These are phyloP conservation scores for Mortierella sp. DNA, from an alignment of 371 early-diverging fungal species.

Conservation along the genomic window DNA sequence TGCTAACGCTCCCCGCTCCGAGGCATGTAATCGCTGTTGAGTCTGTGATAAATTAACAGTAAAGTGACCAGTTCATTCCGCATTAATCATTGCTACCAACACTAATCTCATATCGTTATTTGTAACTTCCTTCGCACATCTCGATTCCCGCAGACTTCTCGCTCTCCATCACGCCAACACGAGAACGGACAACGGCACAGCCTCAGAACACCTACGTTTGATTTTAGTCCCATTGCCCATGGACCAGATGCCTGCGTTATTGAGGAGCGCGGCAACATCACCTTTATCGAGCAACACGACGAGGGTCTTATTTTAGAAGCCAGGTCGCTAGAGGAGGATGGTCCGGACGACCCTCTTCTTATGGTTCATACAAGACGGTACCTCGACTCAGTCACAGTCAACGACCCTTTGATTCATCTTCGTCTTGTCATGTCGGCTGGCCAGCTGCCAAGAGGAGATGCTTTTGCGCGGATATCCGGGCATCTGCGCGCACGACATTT, in stretches of 20 bases:
- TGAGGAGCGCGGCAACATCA: slow-evolving; percentile 3
- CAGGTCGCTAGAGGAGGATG: neutral
- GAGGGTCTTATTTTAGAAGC: neutral
- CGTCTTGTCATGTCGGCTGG: slow-evolving; percentile 41
- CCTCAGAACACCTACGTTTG: neutral
- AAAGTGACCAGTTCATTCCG: neutral
- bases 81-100: neutral
- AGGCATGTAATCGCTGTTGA: neutral
- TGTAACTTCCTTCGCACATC: neutral
- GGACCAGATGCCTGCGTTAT: slow-evolving; percentile 8
- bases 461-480: slow-evolving; percentile 19
- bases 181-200: neutral
- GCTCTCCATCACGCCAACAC: neutral
- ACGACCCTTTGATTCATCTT: slow-evolving; percentile 25
- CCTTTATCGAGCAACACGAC: slow-evolving; percentile 13
- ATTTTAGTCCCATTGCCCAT: neutral
- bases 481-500: slow-evolving; percentile 9
- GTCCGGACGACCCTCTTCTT: slow-evolving; percentile 1
- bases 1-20: neutral
- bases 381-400: slow-evolving; percentile 11
- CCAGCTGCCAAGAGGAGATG: slow-evolving; percentile 37
- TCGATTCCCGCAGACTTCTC: neutral
- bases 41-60: neutral
- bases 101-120: neutral
- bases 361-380: slow-evolving; percentile 30